A percentile compares a stretch with the other conserved stretches of the same genome.
phyloP scores from a whole-genome alignment of 768 basidiomycete species.

The Paxillus involutus region DNA sequence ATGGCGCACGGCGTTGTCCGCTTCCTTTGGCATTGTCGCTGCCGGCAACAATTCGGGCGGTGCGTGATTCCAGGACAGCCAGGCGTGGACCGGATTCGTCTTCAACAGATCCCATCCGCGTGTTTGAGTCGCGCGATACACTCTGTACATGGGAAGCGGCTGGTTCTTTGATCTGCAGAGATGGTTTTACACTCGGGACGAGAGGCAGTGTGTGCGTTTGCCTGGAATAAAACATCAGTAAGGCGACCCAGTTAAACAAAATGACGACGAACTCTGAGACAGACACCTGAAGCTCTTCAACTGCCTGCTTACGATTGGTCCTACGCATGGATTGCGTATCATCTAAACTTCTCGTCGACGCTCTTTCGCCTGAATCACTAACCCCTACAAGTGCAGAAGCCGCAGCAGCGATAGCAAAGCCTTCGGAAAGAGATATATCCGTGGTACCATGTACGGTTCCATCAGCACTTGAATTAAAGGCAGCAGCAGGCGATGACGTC shows the following conservation, averaged over 20 bases:
- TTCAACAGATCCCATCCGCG: neutral
- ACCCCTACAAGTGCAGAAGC: neutral
- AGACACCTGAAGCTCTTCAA: neutral
- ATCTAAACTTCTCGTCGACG: neutral
- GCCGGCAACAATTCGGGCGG: neutral
- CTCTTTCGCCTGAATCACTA: neutral
- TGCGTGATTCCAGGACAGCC: neutral
- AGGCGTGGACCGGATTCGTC: neutral
- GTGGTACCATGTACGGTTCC: neutral
- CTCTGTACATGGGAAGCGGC: neutral
- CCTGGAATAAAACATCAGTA: conserved; percentile 8
- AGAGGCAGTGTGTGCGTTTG: neutral
- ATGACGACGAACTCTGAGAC: conserved; percentile 4
- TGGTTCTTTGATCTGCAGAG: neutral
- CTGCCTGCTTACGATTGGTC: neutral
- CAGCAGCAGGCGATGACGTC: neutral
- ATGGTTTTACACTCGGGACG: neutral
- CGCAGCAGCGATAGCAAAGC: neutral
- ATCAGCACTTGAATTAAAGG: neutral
- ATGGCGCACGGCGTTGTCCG: neutral
- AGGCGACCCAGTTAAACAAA: neutral
- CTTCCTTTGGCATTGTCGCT: neutral
- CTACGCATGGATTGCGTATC: neutral
- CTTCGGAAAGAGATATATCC: neutral
- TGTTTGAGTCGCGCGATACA: neutral